phyloP scores from a whole-genome alignment of 108 stramenopile genomes.

The Chaetoceros tenuissimus region DNA sequence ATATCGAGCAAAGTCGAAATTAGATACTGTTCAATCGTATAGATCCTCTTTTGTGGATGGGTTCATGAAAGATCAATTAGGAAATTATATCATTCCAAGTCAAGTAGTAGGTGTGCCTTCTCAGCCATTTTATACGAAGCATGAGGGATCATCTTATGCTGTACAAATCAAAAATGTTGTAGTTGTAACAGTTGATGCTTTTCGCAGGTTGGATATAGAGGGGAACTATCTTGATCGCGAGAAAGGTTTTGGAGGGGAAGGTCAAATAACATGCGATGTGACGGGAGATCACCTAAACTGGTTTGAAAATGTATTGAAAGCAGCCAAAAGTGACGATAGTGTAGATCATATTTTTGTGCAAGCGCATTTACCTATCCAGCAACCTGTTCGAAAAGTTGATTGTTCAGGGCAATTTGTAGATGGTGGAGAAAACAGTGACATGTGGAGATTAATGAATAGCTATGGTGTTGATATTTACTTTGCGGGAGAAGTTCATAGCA shows the following conservation, averaged over 20 bases:
- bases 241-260: constrained; percentile 5
- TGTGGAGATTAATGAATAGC: constrained; percentile 3
- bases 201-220: not conserved
- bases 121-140: not conserved
- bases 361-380: constrained; percentile 2
- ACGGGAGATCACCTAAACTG: not conserved
- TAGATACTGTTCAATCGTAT: not conserved
- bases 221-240: constrained; percentile 1
- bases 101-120: not conserved
- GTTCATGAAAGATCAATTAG: constrained; percentile 2
- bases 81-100: not conserved
- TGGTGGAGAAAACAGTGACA: not conserved
- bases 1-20: not conserved
- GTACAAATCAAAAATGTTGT: not conserved
- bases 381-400: constrained; percentile 2
- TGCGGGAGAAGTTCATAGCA: constrained; percentile 6
- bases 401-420: constrained; percentile 5
- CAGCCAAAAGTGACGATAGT: not conserved
- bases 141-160: not conserved
- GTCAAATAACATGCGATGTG: constrained; percentile 1
- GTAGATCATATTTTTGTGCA: constrained; percentile 5
- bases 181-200: constrained; percentile 2
- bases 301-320: constrained; percentile 6
- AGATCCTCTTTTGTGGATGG: not conserved
- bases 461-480: constrained; percentile 5